Base-by-base conservation (phyloP, 768 basidiomycete species). In the Pleurotus eryngii region DNA sequence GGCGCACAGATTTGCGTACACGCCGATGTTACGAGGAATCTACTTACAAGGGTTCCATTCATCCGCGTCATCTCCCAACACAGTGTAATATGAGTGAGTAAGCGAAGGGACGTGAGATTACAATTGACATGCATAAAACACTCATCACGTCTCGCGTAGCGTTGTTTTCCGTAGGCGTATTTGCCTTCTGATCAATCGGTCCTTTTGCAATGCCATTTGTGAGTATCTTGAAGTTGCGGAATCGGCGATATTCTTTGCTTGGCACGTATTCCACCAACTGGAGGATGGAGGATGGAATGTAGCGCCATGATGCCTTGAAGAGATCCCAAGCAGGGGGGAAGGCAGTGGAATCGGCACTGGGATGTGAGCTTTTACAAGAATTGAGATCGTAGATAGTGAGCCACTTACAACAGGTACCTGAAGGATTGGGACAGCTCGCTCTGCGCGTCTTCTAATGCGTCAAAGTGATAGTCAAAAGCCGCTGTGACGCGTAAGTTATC, bases 381-480 rank as follows among this genome's bases (percentile, higher is more conserved):
- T 67, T 61, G 59, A 67, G 68, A 66, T 66, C 45, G 74, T 68
- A 1, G 67, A 8, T 12, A n/a, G 15, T 5, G 30, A 39, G 48
- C 40, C 22, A 50, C 65, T 3, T 54, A 66, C 65, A 68, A 59
- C 7, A 69, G 51, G 42, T 63, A 67, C 26, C 51, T 58, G 20
- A 63, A 70, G 2, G 59, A 60, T 11, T 61, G 47, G 11, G 55
- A 57, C 39, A 70, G 64, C 27, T 58, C 56, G 35, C 62, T 68
- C 22, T 66, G 59, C 37, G 59, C 55, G 49, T 68, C 56, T 20
- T 68, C 62, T 55, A 64, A 56, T 1, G 67, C 65, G 4, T 64
- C 68, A 18, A 76, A 75, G 20, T 63, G 67, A 47, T 74, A 63
- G 38, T 74, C 74, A 55, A 75, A 75, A 39, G 73, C 73, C 35